Percentiles rank a stretch among this genome's conserved stretches.
Conservation (phyloP, 257 asterid genomes). For the Schizonepeta tenuifolia region DNA sequence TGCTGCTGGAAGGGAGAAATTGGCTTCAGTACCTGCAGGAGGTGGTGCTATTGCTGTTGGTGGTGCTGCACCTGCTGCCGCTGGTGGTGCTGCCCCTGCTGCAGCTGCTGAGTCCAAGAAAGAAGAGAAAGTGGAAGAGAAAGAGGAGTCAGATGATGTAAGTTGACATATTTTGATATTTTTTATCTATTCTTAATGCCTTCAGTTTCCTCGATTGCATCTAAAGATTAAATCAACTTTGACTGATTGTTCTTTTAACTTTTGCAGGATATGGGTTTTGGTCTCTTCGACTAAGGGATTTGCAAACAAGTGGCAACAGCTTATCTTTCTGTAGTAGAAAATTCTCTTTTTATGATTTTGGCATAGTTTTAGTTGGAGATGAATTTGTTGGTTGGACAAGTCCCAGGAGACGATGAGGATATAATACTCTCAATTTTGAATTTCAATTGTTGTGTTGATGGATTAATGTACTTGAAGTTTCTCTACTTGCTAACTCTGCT, state of each 20-base stretch:
- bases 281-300: slow-evolving; percentile 53
- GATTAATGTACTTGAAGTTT: neutral
- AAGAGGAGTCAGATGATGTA: slow-evolving; percentile 67
- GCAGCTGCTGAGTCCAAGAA: slow-evolving; percentile 57
- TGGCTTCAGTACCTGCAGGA: slow-evolving; percentile 69
- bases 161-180: neutral
- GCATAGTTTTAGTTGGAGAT: slow-evolving; percentile 28
- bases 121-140: slow-evolving; percentile 64
- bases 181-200: too few species aligned
- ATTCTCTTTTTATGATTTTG: slow-evolving; percentile 20
- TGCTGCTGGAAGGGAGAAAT: slow-evolving; percentile 61
- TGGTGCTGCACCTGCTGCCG: slow-evolving; percentile 41
- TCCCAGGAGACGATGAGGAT: neutral
- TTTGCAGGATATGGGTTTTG: slow-evolving; percentile 62
- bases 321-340: neutral
- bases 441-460: neutral
- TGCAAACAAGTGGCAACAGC: neutral
- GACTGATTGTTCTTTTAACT: neutral
- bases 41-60: slow-evolving; percentile 49
- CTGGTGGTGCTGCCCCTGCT: slow-evolving; percentile 46
- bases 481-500: neutral
- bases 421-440: slow-evolving; percentile 24
- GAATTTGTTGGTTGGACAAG: slow-evolving; percentile 24
- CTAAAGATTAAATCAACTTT: too few species aligned
- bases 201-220: neutral